Evolutionary conservation across 192 early-diverging fungal genomes (phyloP), one percentile per base, ranked within the genome.

Genomic region (Haplosporangium gracile): DNA sequence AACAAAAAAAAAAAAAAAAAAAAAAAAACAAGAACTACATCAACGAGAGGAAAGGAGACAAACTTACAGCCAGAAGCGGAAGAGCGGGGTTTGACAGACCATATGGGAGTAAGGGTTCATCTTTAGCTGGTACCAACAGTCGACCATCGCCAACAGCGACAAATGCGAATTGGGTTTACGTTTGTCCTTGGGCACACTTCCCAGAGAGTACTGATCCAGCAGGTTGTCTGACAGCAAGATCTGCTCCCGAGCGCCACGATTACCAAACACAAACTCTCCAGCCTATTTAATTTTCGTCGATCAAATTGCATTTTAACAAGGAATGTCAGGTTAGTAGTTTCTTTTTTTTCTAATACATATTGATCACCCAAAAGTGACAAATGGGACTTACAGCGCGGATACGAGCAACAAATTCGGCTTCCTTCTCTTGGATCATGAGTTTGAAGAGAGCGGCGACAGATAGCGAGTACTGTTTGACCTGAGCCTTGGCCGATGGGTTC

Each of bases 71-170:
- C 97, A 96, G 83, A 98, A 92, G 22, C 97, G 91, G 87, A 99
- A 99, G 22, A 97, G 92, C 16, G 98, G 98, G 1, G 98, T 99
- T 89, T 98, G 97, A 78, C 97, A 98, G 11, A 99, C 96, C 82
- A 99, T 91, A 80, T 97, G 96, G 57, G 97, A 96, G 83, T 98
- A 99, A 22, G 98, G 97, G 73, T 97, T 96, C 86, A 97, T 94
- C 26, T 88, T 80, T 81, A 97, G 92, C 9, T 88, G 89, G 88
- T 96, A 91, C 98, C 98, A 99, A 80, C 97, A 98, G 78, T 98
- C 98, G 2, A 93, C 98, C 83, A 98, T 98, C 57, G 97, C 95
- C 51, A 99, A 87, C 34, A 99, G 84, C 6, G 98, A 99, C 43
- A 99, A 88, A 78, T 99, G 98, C 4, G 98, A 99, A 83, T 99